Evolutionary conservation across 2,329 filamentous ascomycete genomes (phyloP), one percentile per base, ranked within the genome.

Genomic region (Ascocoryne sarcoides): DNA sequence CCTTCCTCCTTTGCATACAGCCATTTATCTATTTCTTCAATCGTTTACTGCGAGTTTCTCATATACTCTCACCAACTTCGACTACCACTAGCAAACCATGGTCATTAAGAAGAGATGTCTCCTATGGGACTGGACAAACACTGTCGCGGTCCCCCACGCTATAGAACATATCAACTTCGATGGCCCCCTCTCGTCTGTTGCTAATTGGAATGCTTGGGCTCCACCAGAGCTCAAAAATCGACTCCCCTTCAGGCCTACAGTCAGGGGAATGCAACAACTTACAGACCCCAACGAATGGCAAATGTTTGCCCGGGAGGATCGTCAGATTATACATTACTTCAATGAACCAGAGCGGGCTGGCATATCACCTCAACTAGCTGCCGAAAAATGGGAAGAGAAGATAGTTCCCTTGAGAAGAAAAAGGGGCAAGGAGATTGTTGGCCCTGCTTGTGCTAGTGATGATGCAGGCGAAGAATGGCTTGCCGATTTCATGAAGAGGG

Each of bases 101-200:
- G 33, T 29, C 2, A 35, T 52, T 37, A 53, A 48, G 29, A 67
- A 67, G 49, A 56, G 63, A 9, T 60, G 60, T 47, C 58, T 67
- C 31, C 58, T 66, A 21, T 67, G 65, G 65, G 65, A 66, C 50
- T 67, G 59, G 60, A 65, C 64, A 32, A 63, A 63, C 49, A 61
- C 62, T 1, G 45, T 51, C 26, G 60, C 61, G 17, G 36, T 56
- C 8, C 60, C 62, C 7, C 43, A 51, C 10, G 47, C 57, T 20
- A 63, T 66, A 19, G 56, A 64, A 41, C 53, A 61, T 30, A 53
- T 67, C 31, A 57, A 58, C 26, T 63, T 51, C 42, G 44, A 47
- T 7, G 54, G 58, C 9, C 60, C 59, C 15, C 52, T 67, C 20
- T 50, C 48, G 17, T 63, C 63, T 30, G 48, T 63, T 45, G 53